phyloP scores from a whole-genome alignment of 2,329 filamentous ascomycete genomes.

The Fusarium metavorans region DNA sequence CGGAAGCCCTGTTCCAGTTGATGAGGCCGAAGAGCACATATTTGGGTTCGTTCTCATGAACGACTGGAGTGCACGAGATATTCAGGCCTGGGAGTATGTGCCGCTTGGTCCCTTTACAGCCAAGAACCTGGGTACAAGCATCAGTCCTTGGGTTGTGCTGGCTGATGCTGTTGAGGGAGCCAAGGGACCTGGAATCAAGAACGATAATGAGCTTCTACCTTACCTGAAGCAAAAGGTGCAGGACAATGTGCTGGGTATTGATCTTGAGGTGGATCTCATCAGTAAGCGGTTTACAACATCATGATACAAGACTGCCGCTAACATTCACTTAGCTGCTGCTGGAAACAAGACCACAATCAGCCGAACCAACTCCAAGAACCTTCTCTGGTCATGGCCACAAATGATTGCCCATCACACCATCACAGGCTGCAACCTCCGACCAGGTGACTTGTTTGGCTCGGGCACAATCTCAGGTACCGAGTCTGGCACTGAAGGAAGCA shows the following conservation, averaged over 20 bases:
- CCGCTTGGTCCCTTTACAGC: conserved; percentile 72
- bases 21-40: conserved; percentile 75
- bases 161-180: conserved; percentile 64
- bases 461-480: conserved; percentile 80
- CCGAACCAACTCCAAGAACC: conserved; percentile 53
- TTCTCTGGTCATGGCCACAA: conserved; percentile 85
- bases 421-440: conserved; percentile 79
- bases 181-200: conserved; percentile 43
- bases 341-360: conserved; percentile 50
- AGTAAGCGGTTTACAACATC: conserved; percentile 43
- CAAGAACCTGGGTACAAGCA: conserved; percentile 70
- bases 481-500: conserved; percentile 73
- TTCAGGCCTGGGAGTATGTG: conserved; percentile 71
- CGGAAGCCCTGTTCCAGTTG: conserved; percentile 74
- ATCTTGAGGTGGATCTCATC: conserved; percentile 54
- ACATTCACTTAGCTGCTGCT: conserved; percentile 46
- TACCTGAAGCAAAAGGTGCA: conserved; percentile 68
- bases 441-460: conserved; percentile 81
- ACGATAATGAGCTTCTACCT: conserved; percentile 50
- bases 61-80: conserved; percentile 73
- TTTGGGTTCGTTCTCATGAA: conserved; percentile 78
- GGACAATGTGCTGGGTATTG: conserved; percentile 52
- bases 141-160: conserved; percentile 73
- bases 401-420: conserved; percentile 87
- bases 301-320: fast-evolving